Base-by-base conservation (phyloP, 257 asterid genomes). In the Perilla frutescens region DNA sequence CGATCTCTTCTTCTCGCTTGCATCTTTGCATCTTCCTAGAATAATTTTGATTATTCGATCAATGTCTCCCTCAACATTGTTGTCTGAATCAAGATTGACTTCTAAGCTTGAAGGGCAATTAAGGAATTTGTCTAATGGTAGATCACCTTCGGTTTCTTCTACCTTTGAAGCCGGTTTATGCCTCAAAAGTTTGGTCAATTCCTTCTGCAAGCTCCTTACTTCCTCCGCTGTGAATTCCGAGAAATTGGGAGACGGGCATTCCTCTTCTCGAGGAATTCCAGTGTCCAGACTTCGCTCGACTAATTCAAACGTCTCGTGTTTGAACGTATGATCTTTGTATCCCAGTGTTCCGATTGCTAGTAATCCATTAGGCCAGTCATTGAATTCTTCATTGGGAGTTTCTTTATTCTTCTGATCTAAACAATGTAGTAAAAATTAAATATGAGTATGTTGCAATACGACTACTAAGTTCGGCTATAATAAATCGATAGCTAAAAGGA, bases 31-130 rank as follows among this genome's bases (percentile, higher is more conserved):
- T 73, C 96, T 80, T 26, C 95, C 93, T 2, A 92, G 87, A 39
- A 92, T 92, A 9, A 85, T 85, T 55, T 89, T 84, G 63, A 90
- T 92, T 5, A 96, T 89, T 58, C 96, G 81, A 39, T 92, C 96
- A 32, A 92, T 92, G 63, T 90, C 96, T 59, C 88, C 96, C 48
- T 92, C 96, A 20, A 20, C 26, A 20, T 20, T 20, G 26, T 20
- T 20, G 10, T 87, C 90, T 65, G 80, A 80, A 13, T 74, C 80
- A n/a, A 50, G 12, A 73, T 91, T 93, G 8, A 89, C 89, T 54
- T 88, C 96, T 84, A 85, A 77, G 81, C 96, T 90, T 4, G 96
- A 92, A 29, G 98, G 96, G 79, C 96, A 92, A 70, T 90, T 92
- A 1, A 92, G 89, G 83, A 92, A 92, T 79, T 91, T 85, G 40